A percentile compares a stretch with the other conserved stretches of the same genome.
Conservation (phyloP, 2,329 filamentous ascomycete genomes). For the Fusarium penzigii region DNA sequence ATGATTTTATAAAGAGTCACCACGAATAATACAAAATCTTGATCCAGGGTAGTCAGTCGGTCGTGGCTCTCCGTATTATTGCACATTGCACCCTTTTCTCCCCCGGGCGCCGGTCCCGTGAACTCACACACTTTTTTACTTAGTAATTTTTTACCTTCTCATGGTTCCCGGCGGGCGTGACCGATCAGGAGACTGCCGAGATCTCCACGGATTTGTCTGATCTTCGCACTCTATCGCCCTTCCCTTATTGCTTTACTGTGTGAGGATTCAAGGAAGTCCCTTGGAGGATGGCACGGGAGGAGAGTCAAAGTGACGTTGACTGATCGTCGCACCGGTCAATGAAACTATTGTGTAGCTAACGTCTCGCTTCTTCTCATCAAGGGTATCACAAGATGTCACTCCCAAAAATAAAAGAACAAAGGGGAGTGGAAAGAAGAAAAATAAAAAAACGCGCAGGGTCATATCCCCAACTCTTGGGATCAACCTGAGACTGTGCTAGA, state of each 20-base stretch:
- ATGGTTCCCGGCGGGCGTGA: conserved; percentile 15
- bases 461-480: background rate
- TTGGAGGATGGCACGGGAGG: conserved; percentile 7
- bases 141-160: no score
- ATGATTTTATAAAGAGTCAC: background rate
- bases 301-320: conserved; percentile 25
- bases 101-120: conserved; percentile 11
- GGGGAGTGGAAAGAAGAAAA: no score
- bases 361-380: background rate
- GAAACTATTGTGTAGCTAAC: background rate
- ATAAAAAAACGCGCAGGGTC: no score
- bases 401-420: no score
- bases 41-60: conserved; percentile 20
- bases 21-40: background rate
- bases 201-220: background rate
- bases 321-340: conserved; percentile 14
- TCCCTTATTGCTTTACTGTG: no score
- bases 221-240: no score
- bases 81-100: conserved; percentile 1
- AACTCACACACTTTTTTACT: no score
- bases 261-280: background rate
- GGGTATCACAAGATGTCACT: conserved; percentile 2
- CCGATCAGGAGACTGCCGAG: conserved; percentile 20
- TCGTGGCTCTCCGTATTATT: conserved; percentile 16
- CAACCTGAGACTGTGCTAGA: background rate